Evolutionary conservation across 495 filamentous ascomycete species (phyloP), one percentile per base, ranked within the genome.

Genomic region (Lasiosphaeria miniovina): DNA sequence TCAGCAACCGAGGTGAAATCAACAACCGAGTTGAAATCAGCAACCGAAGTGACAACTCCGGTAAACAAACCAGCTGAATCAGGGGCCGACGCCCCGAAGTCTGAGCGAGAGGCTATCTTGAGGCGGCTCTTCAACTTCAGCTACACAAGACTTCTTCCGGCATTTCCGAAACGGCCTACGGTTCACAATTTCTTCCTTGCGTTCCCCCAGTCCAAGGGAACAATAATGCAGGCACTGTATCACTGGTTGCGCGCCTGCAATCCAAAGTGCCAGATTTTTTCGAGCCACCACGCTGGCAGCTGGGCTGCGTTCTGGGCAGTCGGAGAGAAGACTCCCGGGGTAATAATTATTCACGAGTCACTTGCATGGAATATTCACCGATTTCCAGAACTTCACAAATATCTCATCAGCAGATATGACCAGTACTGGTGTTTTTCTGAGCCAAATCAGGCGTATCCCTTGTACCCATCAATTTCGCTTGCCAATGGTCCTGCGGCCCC

Each of bases 311-410:
- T 74, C 43, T 32, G 53, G 36, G 55, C 60, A 36, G 48, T 35
- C 11, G 51, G 55, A 12, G 59, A 61, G 9, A 0, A 33, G 11
- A 38, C 24, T 2, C 48, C 62, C 1, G 73, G 68, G 46, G 64
- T 68, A 24, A 64, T 74, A n/a, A 73, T 75, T 55, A 59, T 75
- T 4, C 73, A 75, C 59, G 70, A 74, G 62, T 11, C 49, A 1
- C 61, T 68, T 8, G 55, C 61, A n/a, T 69, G 67, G 67, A 63
- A 35, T 15, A 36, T 75, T 17, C 62, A 60, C 9, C 64, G 66
- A 31, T 64, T 75, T 15, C 71, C 71, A 4, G 53, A 55, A 5
- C 62, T 75, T 12, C 9, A 32, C 14, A 24, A 52, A 8, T 54
- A 60, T 36, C 62, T 73, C 0, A 46, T 61, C 12, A 50, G 24